Percentiles rank a stretch among this genome's conserved stretches.
phyloP scores from a whole-genome alignment of 2,329 filamentous ascomycete species.

The Verticillium alfalfae region DNA sequence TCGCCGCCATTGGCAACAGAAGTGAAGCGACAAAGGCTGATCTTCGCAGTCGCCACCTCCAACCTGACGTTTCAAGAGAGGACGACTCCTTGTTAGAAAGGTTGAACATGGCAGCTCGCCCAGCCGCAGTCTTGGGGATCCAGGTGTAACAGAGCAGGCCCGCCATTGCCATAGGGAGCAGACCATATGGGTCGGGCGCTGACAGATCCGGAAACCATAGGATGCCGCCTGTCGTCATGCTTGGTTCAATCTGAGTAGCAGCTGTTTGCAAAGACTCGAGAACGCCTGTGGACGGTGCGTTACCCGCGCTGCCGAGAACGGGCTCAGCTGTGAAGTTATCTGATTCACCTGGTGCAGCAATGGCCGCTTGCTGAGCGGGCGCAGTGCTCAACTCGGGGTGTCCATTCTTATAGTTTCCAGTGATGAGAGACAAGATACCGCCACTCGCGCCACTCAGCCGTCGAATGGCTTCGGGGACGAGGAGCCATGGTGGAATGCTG shows the following conservation, averaged over 20 bases:
- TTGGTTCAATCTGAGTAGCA: background rate
- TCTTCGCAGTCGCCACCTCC: slow-evolving; percentile 5
- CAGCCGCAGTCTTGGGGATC: background rate
- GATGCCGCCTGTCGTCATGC: slow-evolving; percentile 42
- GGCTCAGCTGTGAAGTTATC: background rate
- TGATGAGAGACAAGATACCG: slow-evolving; percentile 22
- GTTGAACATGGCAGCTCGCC: background rate
- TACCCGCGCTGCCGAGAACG: background rate
- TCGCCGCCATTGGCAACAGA: slow-evolving; percentile 24
- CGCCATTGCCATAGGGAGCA: slow-evolving; percentile 29
- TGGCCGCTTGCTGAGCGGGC: background rate
- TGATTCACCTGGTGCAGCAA: background rate
- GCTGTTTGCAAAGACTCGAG: background rate
- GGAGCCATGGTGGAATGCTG: slow-evolving; percentile 42
- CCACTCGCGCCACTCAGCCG: slow-evolving; percentile 35
- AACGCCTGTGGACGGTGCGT: background rate
- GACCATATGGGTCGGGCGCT: slow-evolving; percentile 42
- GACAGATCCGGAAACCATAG: slow-evolving; percentile 53
- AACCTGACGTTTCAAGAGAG: background rate
- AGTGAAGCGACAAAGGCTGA: background rate
- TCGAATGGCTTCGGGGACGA: slow-evolving; percentile 44
- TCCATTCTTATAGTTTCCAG: background rate
- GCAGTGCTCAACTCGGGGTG: background rate
- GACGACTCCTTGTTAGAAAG: background rate
- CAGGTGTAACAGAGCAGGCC: background rate